Conservation (phyloP, 257 asterid species). For the Coffea eugenioides region DNA sequence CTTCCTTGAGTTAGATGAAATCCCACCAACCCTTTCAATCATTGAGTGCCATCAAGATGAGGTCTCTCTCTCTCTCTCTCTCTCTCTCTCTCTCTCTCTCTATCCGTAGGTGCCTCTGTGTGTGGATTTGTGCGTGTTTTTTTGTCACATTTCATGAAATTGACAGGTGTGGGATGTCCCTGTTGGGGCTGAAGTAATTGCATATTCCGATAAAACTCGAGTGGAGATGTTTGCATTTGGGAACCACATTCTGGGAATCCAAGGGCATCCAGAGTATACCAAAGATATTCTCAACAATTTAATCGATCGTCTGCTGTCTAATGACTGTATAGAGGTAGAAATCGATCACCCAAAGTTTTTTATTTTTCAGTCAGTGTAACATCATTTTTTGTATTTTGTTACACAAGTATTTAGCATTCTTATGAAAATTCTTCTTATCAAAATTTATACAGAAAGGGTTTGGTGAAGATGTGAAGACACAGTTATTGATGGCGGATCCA, state of each 20-base stretch:
- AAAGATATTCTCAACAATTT: constrained; percentile 60
- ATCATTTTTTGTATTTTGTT: neutral
- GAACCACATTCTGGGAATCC: constrained; percentile 55
- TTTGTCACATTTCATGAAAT: neutral
- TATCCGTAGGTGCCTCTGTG: neutral
- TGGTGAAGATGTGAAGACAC: constrained; percentile 51
- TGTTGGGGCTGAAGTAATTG: constrained; percentile 54
- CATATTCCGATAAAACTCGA: constrained; percentile 57
- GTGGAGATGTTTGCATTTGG: constrained; percentile 70
- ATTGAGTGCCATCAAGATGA: constrained; percentile 81
- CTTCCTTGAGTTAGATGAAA: constrained; percentile 35
- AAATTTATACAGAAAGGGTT: constrained; percentile 33
- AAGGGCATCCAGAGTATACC: constrained; percentile 85
- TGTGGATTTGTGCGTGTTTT: neutral
- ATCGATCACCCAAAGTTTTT: neutral
- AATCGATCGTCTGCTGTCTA: constrained; percentile 52
- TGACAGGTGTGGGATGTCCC: constrained; percentile 77
- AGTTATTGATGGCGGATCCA: constrained; percentile 40
- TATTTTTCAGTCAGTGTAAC: neutral
- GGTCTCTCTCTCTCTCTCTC: constrained; percentile 35
- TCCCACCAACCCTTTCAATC: constrained; percentile 49
- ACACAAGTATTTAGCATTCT: neutral
- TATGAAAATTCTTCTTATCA: neutral
- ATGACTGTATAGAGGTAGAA: constrained; percentile 46
- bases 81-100: neutral